A percentile compares a stretch with the other conserved stretches of the same genome.
Conservation (phyloP, 2,329 filamentous ascomycete genomes). For the Alternaria conjuncta region DNA sequence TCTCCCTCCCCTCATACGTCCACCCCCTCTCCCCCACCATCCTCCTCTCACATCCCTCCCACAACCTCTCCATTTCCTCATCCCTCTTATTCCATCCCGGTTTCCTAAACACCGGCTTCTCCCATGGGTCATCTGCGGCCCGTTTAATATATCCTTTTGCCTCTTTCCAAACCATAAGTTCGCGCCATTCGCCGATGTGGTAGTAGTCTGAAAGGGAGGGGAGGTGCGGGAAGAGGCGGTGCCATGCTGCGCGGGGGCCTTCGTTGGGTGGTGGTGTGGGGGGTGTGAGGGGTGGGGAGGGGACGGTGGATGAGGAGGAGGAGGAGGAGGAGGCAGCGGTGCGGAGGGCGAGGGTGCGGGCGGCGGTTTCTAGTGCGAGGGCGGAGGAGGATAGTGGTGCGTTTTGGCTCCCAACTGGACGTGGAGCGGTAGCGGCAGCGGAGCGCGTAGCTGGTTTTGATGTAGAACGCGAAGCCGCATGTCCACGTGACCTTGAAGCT, state of each 20-base stretch:
- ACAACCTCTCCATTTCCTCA: background rate
- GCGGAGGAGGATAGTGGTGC: rapidly evolving
- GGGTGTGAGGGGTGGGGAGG: no score
- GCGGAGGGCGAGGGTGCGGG: rapidly evolving
- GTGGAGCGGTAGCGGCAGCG: background rate
- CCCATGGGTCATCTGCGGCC: background rate
- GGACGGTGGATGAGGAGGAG: background rate
- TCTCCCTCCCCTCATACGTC: background rate
- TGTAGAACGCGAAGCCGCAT: no score
- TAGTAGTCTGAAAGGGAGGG: background rate
- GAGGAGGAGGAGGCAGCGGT: background rate
- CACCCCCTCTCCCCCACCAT: background rate
- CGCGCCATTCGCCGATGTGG: background rate
- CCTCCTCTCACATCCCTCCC: background rate
- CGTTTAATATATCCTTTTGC: background rate
- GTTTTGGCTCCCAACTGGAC: background rate
- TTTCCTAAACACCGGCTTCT: background rate
- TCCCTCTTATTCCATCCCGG: background rate
- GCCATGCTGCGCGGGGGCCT: background rate
- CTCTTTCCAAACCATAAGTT: background rate
- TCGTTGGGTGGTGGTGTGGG: background rate
- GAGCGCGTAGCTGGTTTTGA: no score
- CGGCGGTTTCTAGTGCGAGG: background rate
- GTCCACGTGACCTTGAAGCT: background rate
- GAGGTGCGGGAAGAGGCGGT: background rate